Evolutionary conservation across 805 yeast genomes (phyloP).

Genomic region (Metschnikowia bowlesiae): DNA sequence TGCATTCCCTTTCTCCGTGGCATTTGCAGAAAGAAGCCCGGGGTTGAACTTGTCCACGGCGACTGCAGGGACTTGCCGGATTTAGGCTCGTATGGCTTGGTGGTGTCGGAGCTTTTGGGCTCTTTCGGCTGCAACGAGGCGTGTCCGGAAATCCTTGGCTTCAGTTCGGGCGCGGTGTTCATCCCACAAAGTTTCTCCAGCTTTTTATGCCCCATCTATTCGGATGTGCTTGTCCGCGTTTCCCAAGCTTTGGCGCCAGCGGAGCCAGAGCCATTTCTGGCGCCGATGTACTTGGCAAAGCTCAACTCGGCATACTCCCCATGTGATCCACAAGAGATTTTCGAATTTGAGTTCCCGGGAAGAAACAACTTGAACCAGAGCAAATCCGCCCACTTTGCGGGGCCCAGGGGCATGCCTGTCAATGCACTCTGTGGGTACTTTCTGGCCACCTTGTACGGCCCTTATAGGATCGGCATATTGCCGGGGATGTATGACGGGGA

Average conservation of each 20-base stretch:
- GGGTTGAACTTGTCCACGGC: conserved; percentile 47
- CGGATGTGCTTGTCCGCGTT: conserved; percentile 41
- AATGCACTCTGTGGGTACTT: conserved; percentile 80
- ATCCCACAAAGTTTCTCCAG: conserved; percentile 50
- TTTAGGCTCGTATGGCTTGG: conserved; percentile 40
- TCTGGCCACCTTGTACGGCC: conserved; percentile 61
- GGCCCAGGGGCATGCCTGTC: neutral
- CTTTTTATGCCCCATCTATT: conserved; percentile 63
- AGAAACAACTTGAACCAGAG: conserved; percentile 19
- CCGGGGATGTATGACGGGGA: conserved; percentile 12
- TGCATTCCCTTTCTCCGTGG: conserved; percentile 50
- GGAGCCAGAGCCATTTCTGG: neutral
- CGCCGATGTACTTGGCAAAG: conserved; percentile 16
- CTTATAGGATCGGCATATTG: conserved; percentile 46
- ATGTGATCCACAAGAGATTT: conserved; percentile 46
- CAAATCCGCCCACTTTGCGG: conserved; percentile 33
- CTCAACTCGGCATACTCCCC: conserved; percentile 14
- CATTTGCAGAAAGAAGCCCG: conserved; percentile 34
- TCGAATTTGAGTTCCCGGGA: conserved; percentile 60
- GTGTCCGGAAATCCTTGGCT: conserved; percentile 66
- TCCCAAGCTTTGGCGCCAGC: neutral
- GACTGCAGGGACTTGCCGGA: conserved; percentile 50
- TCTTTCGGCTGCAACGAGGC: conserved; percentile 92
- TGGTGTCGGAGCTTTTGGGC: conserved; percentile 80
- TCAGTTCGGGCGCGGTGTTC: conserved; percentile 41